Evolutionary conservation across 768 basidiomycete species (phyloP).

Genomic region (Naganishia vaughanmartiniae): DNA sequence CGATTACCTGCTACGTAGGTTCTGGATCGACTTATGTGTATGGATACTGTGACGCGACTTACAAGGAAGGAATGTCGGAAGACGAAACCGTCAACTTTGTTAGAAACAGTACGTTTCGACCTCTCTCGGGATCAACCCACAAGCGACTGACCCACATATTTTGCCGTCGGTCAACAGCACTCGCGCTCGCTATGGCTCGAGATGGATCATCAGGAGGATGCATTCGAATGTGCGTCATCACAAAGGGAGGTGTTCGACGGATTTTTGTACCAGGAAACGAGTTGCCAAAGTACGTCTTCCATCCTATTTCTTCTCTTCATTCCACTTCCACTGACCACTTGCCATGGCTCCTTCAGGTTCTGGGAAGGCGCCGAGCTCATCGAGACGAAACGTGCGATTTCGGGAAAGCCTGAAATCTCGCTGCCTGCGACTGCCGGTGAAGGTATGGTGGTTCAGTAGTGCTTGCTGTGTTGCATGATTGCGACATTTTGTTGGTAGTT

Average conservation of each 20-base stretch:
- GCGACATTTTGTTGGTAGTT: neutral
- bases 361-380: slow-evolving; percentile 36
- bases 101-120: slow-evolving; percentile 73
- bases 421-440: slow-evolving; percentile 26
- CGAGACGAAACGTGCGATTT: slow-evolving; percentile 27
- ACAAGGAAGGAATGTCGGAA: slow-evolving; percentile 81
- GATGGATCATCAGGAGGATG: slow-evolving; percentile 98
- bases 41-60: slow-evolving; percentile 99
- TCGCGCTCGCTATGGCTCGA: slow-evolving; percentile 91
- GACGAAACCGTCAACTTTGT: slow-evolving; percentile 93
- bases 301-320: neutral
- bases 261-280: slow-evolving; percentile 87
- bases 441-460: slow-evolving; percentile 25
- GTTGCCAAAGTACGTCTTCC: slow-evolving; percentile 58
- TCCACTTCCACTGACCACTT: neutral
- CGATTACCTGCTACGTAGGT: slow-evolving; percentile 56
- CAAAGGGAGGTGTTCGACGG: slow-evolving; percentile 84
- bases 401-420: slow-evolving; percentile 20
- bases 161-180: slow-evolving; percentile 59
- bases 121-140: neutral
- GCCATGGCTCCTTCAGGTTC: slow-evolving; percentile 26
- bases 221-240: slow-evolving; percentile 96
- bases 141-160: slow-evolving; percentile 8
- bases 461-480: neutral
- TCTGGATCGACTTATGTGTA: slow-evolving; percentile 98